Percentiles rank a stretch among this genome's conserved stretches.
These are phyloP conservation scores for Nakazawaea ernobii DNA, from an alignment of 805 yeast genomes.

Conservation along the genomic window DNA sequence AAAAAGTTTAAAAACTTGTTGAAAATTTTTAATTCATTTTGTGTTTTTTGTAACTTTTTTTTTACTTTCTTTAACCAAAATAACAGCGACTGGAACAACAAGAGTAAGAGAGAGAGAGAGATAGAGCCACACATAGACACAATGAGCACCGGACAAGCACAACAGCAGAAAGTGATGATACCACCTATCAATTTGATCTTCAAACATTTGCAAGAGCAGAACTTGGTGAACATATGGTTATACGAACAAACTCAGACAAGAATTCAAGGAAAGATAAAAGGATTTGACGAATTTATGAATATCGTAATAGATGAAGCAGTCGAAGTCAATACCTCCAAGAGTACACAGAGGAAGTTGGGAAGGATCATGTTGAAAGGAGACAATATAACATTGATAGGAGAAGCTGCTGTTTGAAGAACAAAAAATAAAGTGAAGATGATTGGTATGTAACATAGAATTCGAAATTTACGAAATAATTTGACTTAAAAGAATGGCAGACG, in stretches of 20 bases:
- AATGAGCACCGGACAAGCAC: conserved; percentile 9
- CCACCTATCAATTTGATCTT: conserved; percentile 93
- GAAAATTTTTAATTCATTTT: neutral
- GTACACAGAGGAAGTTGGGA: conserved; percentile 53
- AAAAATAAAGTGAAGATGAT: neutral
- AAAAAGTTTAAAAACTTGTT: neutral
- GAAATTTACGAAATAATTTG: too few relatives aligned
- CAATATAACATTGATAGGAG: conserved; percentile 68
- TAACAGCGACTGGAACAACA: too few relatives aligned
- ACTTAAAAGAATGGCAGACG: too few relatives aligned
- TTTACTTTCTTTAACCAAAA: too few relatives aligned
- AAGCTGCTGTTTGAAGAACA: neutral
- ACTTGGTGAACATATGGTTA: conserved; percentile 80
- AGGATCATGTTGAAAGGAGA: conserved; percentile 87
- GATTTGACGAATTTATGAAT: conserved; percentile 98
- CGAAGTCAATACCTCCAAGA: conserved; percentile 57
- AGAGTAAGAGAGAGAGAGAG: neutral
- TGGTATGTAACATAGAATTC: neutral
- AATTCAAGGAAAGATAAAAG: conserved; percentile 78
- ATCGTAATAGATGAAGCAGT: conserved; percentile 52
- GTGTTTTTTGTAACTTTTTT: neutral
- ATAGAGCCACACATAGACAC: neutral
- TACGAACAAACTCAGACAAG: conserved; percentile 76
- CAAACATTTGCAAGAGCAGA: conserved; percentile 77
- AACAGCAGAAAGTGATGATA: conserved; percentile 50